A percentile compares a stretch with the other conserved stretches of the same genome.
Evolutionary conservation across 2,329 filamentous ascomycete species (phyloP).

Genomic region (Diaporthe sp.): DNA sequence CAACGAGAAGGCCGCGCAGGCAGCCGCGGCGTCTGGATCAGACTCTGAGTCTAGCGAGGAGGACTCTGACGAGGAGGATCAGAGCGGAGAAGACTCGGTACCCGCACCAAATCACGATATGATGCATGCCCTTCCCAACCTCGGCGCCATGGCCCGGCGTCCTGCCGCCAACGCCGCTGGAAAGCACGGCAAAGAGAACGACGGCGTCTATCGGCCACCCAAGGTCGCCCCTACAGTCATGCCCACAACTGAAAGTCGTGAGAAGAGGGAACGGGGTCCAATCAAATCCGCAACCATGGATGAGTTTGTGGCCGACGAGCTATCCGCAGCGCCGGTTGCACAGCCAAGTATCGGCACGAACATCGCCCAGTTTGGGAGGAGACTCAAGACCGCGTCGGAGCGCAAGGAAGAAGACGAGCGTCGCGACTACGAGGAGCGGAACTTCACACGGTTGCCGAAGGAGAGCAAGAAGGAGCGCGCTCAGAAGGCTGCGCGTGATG

Average conservation of each 20-base stretch:
- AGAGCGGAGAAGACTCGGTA: constrained; percentile 50
- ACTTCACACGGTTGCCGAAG: constrained; percentile 89
- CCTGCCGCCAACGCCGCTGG: constrained; percentile 48
- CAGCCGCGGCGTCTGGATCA: constrained; percentile 51
- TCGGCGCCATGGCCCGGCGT: constrained; percentile 54
- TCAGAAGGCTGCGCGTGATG: constrained; percentile 70
- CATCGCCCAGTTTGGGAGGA: constrained; percentile 83
- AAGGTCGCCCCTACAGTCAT: constrained; percentile 89
- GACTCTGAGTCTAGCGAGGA: constrained; percentile 51
- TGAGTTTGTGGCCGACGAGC: constrained; percentile 89
- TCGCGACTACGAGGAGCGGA: constrained; percentile 89
- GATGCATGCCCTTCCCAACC: constrained; percentile 53
- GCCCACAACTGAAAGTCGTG: constrained; percentile 76
- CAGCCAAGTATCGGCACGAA: constrained; percentile 94
- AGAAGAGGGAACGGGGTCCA: constrained; percentile 72
- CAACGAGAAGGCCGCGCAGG: constrained; percentile 53
- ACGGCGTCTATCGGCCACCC: constrained; percentile 89
- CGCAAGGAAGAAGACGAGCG: constrained; percentile 83
- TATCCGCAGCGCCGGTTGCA: constrained; percentile 84
- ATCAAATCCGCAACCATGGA: constrained; percentile 88
- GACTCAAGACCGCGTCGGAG: constrained; percentile 82
- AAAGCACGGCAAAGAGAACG: constrained; percentile 56
- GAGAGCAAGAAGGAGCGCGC: constrained; percentile 88
- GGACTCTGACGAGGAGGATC: constrained; percentile 51
- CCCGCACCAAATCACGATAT: constrained; percentile 43